Base-by-base conservation (phyloP, 257 asterid species). In the Schizonepeta tenuifolia region DNA sequence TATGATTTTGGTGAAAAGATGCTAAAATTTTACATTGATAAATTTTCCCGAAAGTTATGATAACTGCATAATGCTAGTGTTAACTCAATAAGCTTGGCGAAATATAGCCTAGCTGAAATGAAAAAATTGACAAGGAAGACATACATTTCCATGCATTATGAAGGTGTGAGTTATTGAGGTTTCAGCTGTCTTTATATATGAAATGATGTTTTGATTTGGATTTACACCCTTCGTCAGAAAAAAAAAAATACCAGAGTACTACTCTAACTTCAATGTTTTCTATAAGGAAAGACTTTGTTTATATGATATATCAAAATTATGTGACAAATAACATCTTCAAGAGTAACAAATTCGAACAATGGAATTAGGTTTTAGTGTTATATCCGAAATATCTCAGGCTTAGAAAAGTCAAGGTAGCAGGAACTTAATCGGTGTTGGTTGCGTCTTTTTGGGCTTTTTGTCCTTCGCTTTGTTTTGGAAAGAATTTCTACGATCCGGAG, bases 1-100 rank as follows among this genome's bases (percentile, higher is more conserved):
- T 41, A 53, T 35, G 47, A 49, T 56, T 40, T 55, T 67, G 35
- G 75, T 59, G 44, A 74, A 67, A 74, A 57, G 41, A 41, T 74
- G 46, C 21, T 69, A 35, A 53, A 67, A 21, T 33, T 17, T 18
- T 75, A 40, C 41, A 31, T 65, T 21, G 1, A 26, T 70, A 43
- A 24, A 31, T 54, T 43, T 33, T 49, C 35, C 49, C 46, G 24
- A 26, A 53, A 63, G n/a, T 18, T 44, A 33, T 44, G 58, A 9
- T 68, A 64, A 38, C 44, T 55, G 56, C 67, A 24, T 51, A 64
- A 28, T 55, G 60, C 54, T 56, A 47, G 64, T 46, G 21, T 58
- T 20, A 46, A 43, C 50, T 35, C 26, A 38, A 36, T 22, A 20
- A 33, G 60, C 73, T 22, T 46, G 51, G 65, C 22, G 33, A 54